Base-by-base conservation (phyloP, 225 moss, liverwort and hornwort genomes). In the Sphagnum tenellum region DNA sequence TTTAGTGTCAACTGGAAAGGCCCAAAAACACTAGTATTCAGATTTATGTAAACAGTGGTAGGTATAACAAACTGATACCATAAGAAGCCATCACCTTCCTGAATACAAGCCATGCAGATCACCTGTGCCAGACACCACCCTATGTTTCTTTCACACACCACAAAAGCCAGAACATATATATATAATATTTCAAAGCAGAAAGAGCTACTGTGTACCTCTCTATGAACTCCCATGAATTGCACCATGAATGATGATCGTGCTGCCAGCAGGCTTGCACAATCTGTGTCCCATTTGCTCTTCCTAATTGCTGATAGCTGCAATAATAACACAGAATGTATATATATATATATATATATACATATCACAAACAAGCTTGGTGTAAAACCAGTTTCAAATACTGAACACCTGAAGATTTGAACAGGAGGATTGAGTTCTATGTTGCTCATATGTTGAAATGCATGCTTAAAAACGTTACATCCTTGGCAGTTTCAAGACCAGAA, bases 241-340 rank as follows among this genome's bases (percentile, higher is more conserved):
- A 89, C 85, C 10, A 70, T 75, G 65, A 89, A 86, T 8, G 62
- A 63, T 55, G 86, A 82, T 52, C 88, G 94, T 61, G 89, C 90
- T 59, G 94, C 94, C 68, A 94, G 75, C 67, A 82, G 66, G 57
- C 67, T 80, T 57, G 73, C 71, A 69, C 73, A 57, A 69, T 75
- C 87, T 48, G 56, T 68, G 64, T 72, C 83, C 74, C 82, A 82
- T 9, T 61, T 67, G 70, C 78, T 77, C 66, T 79, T 74, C 77
- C 80, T 81, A 67, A 82, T 77, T 70, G 87, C 91, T 67, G 89
- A 82, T 61, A 94, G 78, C 91, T 94, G 85, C 77, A 74, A 76
- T 29, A 29, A 29, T 29, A 1, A 29, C 29, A 29, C 29, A 29
- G 29, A 29, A 29, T 29, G 29, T 29, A 1, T 29, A 29, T 29